Evolutionary conservation across 495 filamentous ascomycete species (phyloP).

Genomic region (Friedmanniomyces endolithicus): DNA sequence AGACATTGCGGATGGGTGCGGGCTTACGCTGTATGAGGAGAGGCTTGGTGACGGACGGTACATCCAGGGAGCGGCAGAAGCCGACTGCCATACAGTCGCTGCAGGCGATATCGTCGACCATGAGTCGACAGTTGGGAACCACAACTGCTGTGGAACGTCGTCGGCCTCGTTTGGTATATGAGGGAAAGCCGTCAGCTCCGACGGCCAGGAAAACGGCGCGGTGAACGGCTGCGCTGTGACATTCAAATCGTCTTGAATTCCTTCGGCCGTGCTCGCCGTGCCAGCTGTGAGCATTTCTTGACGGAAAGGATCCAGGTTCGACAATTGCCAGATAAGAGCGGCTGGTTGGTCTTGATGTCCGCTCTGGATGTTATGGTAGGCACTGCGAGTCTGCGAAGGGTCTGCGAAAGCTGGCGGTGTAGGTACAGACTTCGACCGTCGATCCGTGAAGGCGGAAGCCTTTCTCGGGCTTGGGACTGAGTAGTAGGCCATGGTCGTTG

Average conservation of each 20-base stretch:
- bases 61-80: neutral
- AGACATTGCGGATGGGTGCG: neutral
- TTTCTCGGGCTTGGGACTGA: neutral
- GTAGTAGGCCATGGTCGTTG: conserved; percentile 1
- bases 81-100: neutral
- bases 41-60: conserved; percentile 5
- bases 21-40: conserved; percentile 4
- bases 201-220: neutral
- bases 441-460: neutral
- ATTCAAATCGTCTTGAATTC: no score
- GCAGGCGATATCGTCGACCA: neutral
- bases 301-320: neutral
- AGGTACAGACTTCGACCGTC: neutral
- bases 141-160: neutral
- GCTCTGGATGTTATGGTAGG: neutral
- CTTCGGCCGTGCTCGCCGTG: no score
- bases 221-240: neutral
- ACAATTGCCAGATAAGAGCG: neutral
- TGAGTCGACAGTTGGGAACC: neutral
- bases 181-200: neutral
- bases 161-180: neutral
- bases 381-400: neutral
- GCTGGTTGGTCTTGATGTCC: neutral
- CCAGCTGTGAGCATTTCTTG: neutral
- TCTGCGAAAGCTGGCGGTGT: neutral